Base-by-base conservation (phyloP, 1,284 basidiomycete species). In the Ceratobasidium sp. region DNA sequence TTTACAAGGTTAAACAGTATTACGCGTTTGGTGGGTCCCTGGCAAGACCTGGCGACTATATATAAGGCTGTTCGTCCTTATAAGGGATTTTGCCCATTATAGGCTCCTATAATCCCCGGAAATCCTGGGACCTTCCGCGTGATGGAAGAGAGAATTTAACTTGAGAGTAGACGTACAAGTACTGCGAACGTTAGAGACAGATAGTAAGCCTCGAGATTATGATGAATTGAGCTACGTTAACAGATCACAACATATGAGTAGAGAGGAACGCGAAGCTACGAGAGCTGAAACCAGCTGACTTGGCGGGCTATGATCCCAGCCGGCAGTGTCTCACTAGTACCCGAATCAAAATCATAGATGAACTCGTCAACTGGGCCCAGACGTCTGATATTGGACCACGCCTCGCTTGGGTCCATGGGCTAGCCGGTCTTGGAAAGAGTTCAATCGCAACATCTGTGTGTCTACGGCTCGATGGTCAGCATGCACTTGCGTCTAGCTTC, bases 381-480 rank as follows among this genome's bases (percentile, higher is more conserved):
- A 9, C 12, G 13, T 33, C 18, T 2, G 28, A 39, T 5, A 4
- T 28, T 39, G 26, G 20, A 20, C 28, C n/a, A n/a, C 18, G 39
- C 1, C 28, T 64, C 9, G 23, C 78, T 61, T 82, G 82, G 82
- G 77, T 83, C 9, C 61, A 81, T 77, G 82, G 82, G 18, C 69
- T 80, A 44, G 81, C 82, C 20, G 82, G 82, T 1, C 80, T 81
- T 12, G 82, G 82, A 5, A 83, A 83, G 63, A 78, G 82, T 15
- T 80, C 81, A 6, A 81, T 83, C 42, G 80, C 82, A 15, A 42
- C 78, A 53, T 81, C 83, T 1, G 68, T 83, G 5, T 81, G 81
- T n/a, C 64, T 80, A 10, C 28, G 76, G 3, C 78, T 71, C 39
- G 46, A 67, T 15, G 44, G 15, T 13, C 18, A 73, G 28, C 60